phyloP scores from a whole-genome alignment of 306 rosid genomes.

The Canavalia ensiformis region DNA sequence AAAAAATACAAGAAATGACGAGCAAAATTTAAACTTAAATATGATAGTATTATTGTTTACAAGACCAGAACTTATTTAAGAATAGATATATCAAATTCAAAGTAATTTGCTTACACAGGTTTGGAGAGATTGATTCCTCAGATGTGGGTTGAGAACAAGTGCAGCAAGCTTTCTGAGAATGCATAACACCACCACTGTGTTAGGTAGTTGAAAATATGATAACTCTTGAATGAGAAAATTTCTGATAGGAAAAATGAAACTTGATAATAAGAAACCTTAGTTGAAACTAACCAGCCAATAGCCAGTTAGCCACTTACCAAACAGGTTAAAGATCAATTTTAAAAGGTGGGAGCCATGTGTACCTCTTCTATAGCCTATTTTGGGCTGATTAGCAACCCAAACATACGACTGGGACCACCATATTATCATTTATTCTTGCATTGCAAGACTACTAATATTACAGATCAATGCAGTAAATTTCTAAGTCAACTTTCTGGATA shows the following conservation, averaged over 20 bases:
- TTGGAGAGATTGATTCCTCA: slow-evolving; percentile 87
- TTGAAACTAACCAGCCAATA: slow-evolving; percentile 22
- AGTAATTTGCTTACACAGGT: slow-evolving; percentile 76
- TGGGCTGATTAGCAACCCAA: slow-evolving; percentile 35
- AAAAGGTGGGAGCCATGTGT: slow-evolving; percentile 8
- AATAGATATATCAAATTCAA: slow-evolving; percentile 28
- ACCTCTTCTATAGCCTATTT: slow-evolving; percentile 35
- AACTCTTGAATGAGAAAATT: slow-evolving; percentile 27
- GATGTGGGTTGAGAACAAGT: slow-evolving; percentile 81
- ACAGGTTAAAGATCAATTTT: slow-evolving; percentile 16
- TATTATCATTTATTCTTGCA: slow-evolving; percentile 21
- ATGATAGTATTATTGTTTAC: neutral
- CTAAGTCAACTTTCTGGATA: neutral
- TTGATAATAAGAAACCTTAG: neutral
- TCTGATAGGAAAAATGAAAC: neutral
- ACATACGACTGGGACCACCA: slow-evolving; percentile 14
- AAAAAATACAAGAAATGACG: neutral
- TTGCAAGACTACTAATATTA: slow-evolving; percentile 9
- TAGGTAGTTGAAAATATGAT: slow-evolving; percentile 36
- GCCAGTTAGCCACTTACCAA: slow-evolving; percentile 1
- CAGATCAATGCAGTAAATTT: slow-evolving; percentile 5
- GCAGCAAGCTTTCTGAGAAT: slow-evolving; percentile 89
- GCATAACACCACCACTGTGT: slow-evolving; percentile 31
- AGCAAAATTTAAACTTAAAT: slow-evolving; percentile 9
- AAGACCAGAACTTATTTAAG: slow-evolving; percentile 21